Conservation (phyloP, 345 rosid species). For the Pistacia vera region DNA sequence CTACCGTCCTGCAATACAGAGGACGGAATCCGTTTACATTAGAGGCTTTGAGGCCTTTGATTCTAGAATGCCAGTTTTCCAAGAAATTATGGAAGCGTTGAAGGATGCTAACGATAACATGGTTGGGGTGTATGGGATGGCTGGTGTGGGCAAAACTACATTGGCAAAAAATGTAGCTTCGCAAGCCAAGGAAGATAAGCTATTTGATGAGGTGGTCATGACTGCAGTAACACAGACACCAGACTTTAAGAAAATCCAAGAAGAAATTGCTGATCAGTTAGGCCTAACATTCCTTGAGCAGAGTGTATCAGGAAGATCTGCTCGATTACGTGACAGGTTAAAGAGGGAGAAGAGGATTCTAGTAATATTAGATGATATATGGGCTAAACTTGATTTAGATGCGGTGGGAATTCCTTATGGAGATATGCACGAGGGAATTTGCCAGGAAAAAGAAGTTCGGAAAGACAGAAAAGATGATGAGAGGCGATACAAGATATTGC, state of each 20-base stretch:
- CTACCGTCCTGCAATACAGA: neutral
- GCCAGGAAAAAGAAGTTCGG: neutral
- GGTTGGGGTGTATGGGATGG: constrained; percentile 15
- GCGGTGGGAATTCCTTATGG: constrained; percentile 7
- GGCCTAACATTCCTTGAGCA: neutral
- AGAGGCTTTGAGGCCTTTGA: neutral
- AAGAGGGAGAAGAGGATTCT: constrained; percentile 1
- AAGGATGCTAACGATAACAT: neutral
- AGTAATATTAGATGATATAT: neutral
- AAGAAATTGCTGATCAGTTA: neutral
- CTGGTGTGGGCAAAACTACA: constrained; percentile 12
- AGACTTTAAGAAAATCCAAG: constrained; percentile 16
- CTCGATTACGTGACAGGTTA: neutral
- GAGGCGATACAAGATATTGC: constrained; percentile 22
- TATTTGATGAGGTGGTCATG: constrained; percentile 6
- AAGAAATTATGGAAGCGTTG: neutral
- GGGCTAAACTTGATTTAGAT: neutral
- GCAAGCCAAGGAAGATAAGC: neutral
- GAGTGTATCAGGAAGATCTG: constrained; percentile 6
- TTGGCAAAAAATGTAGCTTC: constrained; percentile 2
- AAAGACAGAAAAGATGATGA: neutral
- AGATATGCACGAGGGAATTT: neutral
- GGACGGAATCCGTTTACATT: neutral
- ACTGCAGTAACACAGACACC: neutral
- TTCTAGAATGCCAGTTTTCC: no score